Conservation (phyloP, 2,329 filamentous ascomycete species). For the Aspergillus viridinutans region DNA sequence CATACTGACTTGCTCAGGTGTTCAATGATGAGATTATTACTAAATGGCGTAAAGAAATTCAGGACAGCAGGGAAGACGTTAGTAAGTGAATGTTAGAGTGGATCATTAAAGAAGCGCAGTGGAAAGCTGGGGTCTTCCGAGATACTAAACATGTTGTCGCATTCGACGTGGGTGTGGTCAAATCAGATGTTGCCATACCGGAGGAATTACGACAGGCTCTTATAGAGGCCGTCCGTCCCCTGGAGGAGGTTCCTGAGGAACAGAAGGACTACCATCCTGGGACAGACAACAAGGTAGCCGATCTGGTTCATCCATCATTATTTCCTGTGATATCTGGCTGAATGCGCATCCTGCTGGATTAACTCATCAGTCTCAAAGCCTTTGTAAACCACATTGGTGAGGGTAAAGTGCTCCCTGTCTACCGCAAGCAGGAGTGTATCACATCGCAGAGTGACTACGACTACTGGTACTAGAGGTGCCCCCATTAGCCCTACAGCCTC, state of each 20-base stretch:
- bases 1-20: conserved; percentile 10
- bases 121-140: conserved; percentile 44
- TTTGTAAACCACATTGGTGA: conserved; percentile 4
- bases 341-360: conserved; percentile 16
- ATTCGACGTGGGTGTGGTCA: conserved; percentile 48
- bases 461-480: background rate
- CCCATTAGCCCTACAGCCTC: conserved; percentile 16
- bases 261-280: conserved; percentile 61
- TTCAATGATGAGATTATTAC: conserved; percentile 30
- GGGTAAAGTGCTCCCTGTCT: conserved; percentile 6
- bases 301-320: conserved; percentile 61
- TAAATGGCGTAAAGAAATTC: conserved; percentile 31
- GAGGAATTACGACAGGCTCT: conserved; percentile 41
- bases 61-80: conserved; percentile 20
- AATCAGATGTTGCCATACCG: conserved; percentile 50
- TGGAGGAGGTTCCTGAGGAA: conserved; percentile 47
- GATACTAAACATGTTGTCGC: conserved; percentile 39
- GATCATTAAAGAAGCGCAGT: conserved; percentile 46
- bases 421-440: background rate
- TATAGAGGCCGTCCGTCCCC: conserved; percentile 39
- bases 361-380: conserved; percentile 16
- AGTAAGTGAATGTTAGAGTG: conserved; percentile 35
- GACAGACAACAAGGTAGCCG: conserved; percentile 54
- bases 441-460: background rate
- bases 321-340: conserved; percentile 29